Conservation (phyloP, 768 basidiomycete species). For the Suillus brevipes region DNA sequence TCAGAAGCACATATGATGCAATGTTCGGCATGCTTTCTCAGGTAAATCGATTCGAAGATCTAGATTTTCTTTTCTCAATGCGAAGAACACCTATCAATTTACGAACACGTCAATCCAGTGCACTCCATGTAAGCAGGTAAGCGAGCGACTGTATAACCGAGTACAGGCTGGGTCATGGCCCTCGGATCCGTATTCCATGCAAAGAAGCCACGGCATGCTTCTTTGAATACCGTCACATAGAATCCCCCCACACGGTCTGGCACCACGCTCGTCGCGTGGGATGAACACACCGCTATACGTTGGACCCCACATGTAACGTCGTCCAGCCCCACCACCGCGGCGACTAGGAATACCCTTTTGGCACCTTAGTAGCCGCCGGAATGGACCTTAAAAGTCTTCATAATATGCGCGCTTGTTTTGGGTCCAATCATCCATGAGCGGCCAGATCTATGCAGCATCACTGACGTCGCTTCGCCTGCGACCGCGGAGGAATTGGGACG, state of each 20-base stretch:
- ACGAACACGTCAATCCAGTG: neutral
- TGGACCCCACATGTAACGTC: neutral
- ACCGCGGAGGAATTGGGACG: neutral
- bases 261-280: no score
- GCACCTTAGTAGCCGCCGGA: neutral
- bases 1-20: neutral
- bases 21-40: neutral
- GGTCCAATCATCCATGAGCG: neutral
- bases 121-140: neutral
- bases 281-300: neutral
- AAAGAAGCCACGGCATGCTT: neutral
- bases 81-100: neutral
- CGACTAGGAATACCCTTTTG: neutral
- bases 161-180: neutral
- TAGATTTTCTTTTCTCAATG: neutral
- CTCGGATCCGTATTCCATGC: neutral
- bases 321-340: neutral
- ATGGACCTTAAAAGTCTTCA: neutral
- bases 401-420: neutral
- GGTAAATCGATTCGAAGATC: constrained; percentile 1
- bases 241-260: neutral
- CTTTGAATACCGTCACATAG: neutral
- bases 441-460: neutral
- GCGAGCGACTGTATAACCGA: neutral
- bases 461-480: neutral